These are phyloP conservation scores for Biscutella auriculata DNA, from an alignment of 441 rosid species.

Conservation along the genomic window DNA sequence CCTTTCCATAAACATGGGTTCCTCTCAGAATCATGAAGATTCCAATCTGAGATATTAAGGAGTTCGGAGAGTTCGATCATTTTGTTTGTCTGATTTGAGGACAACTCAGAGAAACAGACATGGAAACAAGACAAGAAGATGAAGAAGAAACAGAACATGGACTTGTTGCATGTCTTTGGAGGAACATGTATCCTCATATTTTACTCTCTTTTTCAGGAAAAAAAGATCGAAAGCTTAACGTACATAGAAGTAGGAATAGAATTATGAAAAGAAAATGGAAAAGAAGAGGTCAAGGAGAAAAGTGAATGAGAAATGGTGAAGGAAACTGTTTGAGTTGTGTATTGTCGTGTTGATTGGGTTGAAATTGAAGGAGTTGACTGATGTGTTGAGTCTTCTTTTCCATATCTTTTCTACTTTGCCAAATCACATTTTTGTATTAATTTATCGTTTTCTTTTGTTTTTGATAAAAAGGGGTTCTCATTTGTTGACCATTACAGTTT, in stretches of 20 bases:
- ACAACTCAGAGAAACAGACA: conserved; percentile 23
- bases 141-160: conserved; percentile 1
- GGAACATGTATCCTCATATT: conserved; percentile 7
- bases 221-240: conserved; percentile 6
- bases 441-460: neutral
- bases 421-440: neutral
- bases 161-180: conserved; percentile 6
- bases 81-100: conserved; percentile 28
- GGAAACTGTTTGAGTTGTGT: neutral
- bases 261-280: neutral
- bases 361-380: conserved; percentile 4
- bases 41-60: conserved; percentile 32
- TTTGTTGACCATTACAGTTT: neutral
- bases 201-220: neutral
- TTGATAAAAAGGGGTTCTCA: neutral
- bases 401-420: neutral
- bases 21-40: conserved; percentile 16
- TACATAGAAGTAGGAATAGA: neutral
- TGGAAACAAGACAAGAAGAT: conserved; percentile 20
- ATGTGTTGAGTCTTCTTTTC: neutral
- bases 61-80: conserved; percentile 33
- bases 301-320: neutral
- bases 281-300: neutral
- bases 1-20: conserved; percentile 53
- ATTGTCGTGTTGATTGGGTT: conserved; percentile 11